Evolutionary conservation across 2,329 filamentous ascomycete species (phyloP), one percentile per base, ranked within the genome.

Genomic region (Colletotrichum noveboracense): DNA sequence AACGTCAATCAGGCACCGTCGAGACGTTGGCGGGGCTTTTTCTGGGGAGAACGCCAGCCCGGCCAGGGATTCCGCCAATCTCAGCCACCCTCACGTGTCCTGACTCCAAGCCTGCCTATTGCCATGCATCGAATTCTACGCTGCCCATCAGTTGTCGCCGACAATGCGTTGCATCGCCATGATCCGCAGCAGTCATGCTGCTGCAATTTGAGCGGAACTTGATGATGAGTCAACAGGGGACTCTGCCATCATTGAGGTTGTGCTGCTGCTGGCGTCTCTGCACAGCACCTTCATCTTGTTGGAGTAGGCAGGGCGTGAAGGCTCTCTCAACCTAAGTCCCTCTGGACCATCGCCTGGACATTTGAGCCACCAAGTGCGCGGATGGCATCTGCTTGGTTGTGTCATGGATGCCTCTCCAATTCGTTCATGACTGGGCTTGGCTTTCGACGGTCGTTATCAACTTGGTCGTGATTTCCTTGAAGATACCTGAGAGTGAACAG

Each of bases 401-500:
- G n/a, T 24, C 12, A 5, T 43, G 61, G 16, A 18, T 43, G 34
- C 21, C n/a, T 10, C 58, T n/a, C 26, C 61, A 16, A 43, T 7
- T 43, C 21, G 26, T 24, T 71, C 70, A 76, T 13, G 76, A 68
- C 28, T 76, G 76, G 7, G 34, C 16, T 34, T 74, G 56, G 2
- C 64, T 64, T 30, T 64, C 73, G 9, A 81, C 77, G 12, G 79
- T 80, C 28, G 79, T 82, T 78, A 78, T 82, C 80, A 80, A 81
- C 80, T 77, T 87, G 77, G 86, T 85, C 10, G 92, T 91, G 78
- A 96, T 94, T 7, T 85, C 88, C 79, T 89, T 87, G 81, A 96
- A 96, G 10, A 96, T 86, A 66, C 92, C 91, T 76, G 87, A 91
- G 48, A 96, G 85, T 43, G 93, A 95, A 83, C 94, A 96, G 77